Evolutionary conservation across 148 eudicot genomes (phyloP).

Genomic region (Vaccinium darrowii): DNA sequence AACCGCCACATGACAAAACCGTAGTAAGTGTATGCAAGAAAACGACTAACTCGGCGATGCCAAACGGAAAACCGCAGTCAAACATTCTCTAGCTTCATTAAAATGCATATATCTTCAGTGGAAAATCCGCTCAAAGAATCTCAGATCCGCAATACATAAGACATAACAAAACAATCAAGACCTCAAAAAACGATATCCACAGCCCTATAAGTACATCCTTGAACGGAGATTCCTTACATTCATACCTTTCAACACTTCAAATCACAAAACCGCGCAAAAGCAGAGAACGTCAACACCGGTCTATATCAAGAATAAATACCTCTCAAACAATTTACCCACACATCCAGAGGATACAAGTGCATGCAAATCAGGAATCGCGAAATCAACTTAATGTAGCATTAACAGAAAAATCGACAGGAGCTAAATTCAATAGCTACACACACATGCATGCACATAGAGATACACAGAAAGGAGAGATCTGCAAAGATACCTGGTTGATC

Average conservation of each 20-base stretch:
- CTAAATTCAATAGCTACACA: neutral
- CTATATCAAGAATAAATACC: neutral
- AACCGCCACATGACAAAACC: neutral
- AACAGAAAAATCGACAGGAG: neutral
- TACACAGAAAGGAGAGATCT: neutral
- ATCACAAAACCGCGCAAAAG: neutral
- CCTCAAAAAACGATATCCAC: neutral
- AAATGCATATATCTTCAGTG: neutral
- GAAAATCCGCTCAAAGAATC: neutral
- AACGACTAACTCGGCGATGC: neutral
- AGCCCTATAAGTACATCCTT: neutral
- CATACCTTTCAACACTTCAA: neutral
- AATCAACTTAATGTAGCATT: neutral
- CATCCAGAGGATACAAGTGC: neutral
- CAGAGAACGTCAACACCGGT: neutral
- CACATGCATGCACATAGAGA: neutral
- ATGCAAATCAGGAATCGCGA: slow-evolving; percentile 7
- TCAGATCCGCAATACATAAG: slow-evolving; percentile 1
- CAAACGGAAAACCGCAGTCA: neutral
- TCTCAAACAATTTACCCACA: neutral
- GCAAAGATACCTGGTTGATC: slow-evolving; percentile 12
- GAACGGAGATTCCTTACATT: neutral
- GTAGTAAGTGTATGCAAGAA: neutral
- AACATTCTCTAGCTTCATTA: neutral
- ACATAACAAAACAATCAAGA: neutral